A percentile compares a stretch with the other conserved stretches of the same genome.
Evolutionary conservation across 768 basidiomycete genomes (phyloP).

Genomic region (Trametes coccinea): DNA sequence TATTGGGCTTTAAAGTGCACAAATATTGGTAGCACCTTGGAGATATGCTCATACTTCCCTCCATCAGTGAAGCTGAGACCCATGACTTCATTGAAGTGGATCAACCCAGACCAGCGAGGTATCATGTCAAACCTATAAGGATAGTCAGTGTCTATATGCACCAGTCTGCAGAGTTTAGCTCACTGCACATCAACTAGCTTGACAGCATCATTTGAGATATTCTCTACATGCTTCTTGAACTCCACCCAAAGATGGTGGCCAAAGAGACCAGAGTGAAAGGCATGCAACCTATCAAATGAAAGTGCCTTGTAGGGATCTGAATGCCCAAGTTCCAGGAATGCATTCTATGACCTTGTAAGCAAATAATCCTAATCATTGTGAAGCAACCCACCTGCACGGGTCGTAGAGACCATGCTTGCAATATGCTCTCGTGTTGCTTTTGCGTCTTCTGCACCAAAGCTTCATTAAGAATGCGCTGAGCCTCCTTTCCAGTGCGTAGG

Average conservation of each 20-base stretch:
- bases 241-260: not conserved
- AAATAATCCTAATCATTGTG: not conserved
- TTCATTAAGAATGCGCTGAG: not conserved
- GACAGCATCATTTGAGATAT: not conserved
- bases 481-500: not conserved
- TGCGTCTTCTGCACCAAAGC: not conserved
- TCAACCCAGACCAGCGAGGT: constrained; percentile 1
- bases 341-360: not conserved
- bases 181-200: not conserved
- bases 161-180: not conserved
- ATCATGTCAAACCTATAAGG: not conserved
- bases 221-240: not conserved
- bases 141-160: not conserved
- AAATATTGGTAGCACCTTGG: not conserved
- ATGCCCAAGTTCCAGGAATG: not conserved
- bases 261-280: not conserved
- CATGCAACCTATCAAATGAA: constrained; percentile 10
- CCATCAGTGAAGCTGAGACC: constrained; percentile 4
- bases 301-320: constrained; percentile 2
- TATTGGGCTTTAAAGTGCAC: not conserved
- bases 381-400: not conserved
- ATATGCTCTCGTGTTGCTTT: not conserved
- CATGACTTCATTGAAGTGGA: not conserved
- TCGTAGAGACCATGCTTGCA: not conserved
- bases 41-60: not conserved